Evolutionary conservation across 495 filamentous ascomycete genomes (phyloP), one percentile per base, ranked within the genome.

Genomic region (Penicillium argentinense): DNA sequence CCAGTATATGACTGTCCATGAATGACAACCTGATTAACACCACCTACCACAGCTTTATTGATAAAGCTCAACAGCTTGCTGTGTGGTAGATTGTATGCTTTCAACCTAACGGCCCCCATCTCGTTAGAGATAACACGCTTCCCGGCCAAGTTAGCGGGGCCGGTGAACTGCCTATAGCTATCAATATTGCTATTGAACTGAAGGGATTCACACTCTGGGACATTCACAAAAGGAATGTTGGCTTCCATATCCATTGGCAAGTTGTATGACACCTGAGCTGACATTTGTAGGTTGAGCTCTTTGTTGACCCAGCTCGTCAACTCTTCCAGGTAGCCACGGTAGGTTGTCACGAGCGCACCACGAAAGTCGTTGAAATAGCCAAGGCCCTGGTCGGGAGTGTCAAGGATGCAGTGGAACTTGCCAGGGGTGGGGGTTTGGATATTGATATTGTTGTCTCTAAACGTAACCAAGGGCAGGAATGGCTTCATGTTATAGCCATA

Each of bases 221-320:
- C 71, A 29, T 74, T 59, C 11, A 76, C 65, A 22, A 58, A 42
- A 1, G 71, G 64, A 7, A 78, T 62, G 18, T 63, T 56, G 16
- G 59, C 49, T 55, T 67, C 53, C 68, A 75, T 71, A 44, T 78
- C 69, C 26, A 79, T 57, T 0, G 71, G 71, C 27, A 76, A 42
- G 28, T 77, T 77, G 52, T 80, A 80, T 0, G 62, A 67, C 2
- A 71, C 62, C 51, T 80, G 76, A 14, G 64, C 47, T 4, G 76
- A 78, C 21, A 64, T 68, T 32, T 74, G 37, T 5, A 72, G 39
- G 5, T 57, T 59, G n/a, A 67, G 59, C 25, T 56, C 49, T 9
- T 21, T 25, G 9, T 62, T 44, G 4, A 63, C 41, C 71, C 74
- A 78, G 2, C 56, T 24, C 2, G 48, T 59, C 7, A 71, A 49